Conservation (phyloP, 768 basidiomycete species). For the Cystobasidium onofrii region DNA sequence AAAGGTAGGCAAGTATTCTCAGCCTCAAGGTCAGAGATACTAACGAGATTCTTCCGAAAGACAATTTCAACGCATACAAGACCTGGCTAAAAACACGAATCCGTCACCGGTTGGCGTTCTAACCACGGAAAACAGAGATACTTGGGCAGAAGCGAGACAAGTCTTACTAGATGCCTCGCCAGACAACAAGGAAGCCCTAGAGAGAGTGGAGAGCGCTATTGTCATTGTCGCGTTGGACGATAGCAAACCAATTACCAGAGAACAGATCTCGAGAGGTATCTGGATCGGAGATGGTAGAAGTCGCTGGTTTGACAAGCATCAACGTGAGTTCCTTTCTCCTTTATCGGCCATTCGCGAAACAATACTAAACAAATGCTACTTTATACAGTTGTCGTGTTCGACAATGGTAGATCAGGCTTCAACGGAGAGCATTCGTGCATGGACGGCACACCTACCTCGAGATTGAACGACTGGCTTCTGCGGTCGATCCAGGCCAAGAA, state of each 20-base stretch:
- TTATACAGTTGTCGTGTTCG: conserved; percentile 83
- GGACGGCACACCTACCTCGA: conserved; percentile 91
- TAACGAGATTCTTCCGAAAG: conserved; percentile 16
- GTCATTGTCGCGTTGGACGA: conserved; percentile 81
- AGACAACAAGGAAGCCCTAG: conserved; percentile 58
- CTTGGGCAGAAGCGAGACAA: conserved; percentile 73
- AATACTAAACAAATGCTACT: no score
- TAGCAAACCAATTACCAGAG: conserved; percentile 66
- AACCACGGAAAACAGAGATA: conserved; percentile 79
- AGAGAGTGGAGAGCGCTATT: conserved; percentile 81
- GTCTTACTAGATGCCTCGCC: conserved; percentile 48
- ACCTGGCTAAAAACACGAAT: conserved; percentile 53
- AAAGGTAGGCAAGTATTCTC: no score
- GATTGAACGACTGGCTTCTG: conserved; percentile 88
- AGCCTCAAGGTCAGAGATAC: neutral
- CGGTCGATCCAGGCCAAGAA: conserved; percentile 65
- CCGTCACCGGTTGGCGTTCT: conserved; percentile 64
- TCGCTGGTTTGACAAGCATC: conserved; percentile 94
- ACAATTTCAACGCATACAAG: conserved; percentile 65
- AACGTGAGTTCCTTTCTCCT: conserved; percentile 54
- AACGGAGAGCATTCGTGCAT: conserved; percentile 49
- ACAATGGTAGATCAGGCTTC: conserved; percentile 90
- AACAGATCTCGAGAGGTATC: conserved; percentile 67
- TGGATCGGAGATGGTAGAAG: conserved; percentile 89
- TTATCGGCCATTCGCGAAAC: no score